Base-by-base conservation (phyloP, 441 rosid species). In the Hura crepitans region DNA sequence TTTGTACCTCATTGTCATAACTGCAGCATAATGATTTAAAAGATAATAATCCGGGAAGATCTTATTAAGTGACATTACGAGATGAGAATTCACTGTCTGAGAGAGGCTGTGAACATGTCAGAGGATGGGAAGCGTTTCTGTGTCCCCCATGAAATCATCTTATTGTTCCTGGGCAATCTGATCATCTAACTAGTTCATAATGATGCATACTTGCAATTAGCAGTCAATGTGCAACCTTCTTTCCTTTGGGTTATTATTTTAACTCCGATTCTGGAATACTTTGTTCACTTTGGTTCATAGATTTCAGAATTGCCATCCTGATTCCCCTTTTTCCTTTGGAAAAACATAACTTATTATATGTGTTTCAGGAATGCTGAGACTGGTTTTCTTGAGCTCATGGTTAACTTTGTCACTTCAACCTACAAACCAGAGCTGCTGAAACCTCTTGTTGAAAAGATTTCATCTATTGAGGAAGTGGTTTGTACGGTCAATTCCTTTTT, bases 371-470 rank as follows among this genome's bases (percentile, higher is more conserved):
- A 89, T 78, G 72, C 79, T 71, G 79, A 79, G 73, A 85, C 92
- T 70, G 87, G 92, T 77, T 70, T 75, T 51, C 89, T 78, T 45
- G 91, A 94, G 75, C 85, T 94, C 58, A 94, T 94, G 97, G 97
- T 91, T 78, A 94, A 91, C 74, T 90, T 94, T 80, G 96, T 94
- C 79, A 94, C 97, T 33, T 88, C 97, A 3, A 86, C 88, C 39
- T 85, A 88, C 84, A 75, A 86, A 74, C 96, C 97, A 47, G 96
- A 88, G 83, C 79, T 91, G 82, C 85, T 94, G 86, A 84, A 83
- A 82, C 90, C 96, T 42, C 70, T 94, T 22, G 87, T 88, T 65
- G 93, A 87, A 76, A 86, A 82, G 84, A 82, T 87, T 71, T 82
- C 92, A 53, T 72, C 85, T 68, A 82, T 91, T 80, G 88, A 92